These are phyloP conservation scores for Hibiscus mutabilis DNA, from an alignment of 345 rosid species.

Conservation along the genomic window DNA sequence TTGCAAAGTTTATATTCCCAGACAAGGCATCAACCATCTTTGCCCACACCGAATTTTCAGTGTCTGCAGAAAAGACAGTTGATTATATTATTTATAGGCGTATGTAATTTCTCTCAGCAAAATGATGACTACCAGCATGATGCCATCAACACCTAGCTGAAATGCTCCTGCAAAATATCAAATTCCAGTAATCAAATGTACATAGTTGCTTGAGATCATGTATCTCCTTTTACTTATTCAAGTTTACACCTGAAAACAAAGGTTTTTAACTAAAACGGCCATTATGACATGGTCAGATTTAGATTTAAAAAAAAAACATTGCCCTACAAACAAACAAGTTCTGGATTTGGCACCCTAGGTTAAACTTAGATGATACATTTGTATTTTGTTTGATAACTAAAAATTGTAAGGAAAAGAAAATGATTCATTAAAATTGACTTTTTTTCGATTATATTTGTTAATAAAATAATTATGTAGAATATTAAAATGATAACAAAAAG, in stretches of 20 bases:
- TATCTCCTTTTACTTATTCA: neutral
- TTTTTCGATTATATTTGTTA: too few relatives aligned
- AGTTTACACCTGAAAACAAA: neutral
- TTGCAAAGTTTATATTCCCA: too few relatives aligned
- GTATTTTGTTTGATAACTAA: too few relatives aligned
- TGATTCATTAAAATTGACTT: too few relatives aligned
- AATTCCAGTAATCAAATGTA: neutral
- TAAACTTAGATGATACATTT: neutral
- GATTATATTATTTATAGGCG: neutral
- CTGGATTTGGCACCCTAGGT: neutral
- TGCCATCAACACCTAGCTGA: neutral
- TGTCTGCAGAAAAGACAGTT: neutral
- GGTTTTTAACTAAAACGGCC: neutral
- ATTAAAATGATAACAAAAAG: too few relatives aligned
- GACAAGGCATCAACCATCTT: neutral
- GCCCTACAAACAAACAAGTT: neutral
- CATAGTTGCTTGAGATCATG: neutral
- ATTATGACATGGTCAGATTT: neutral
- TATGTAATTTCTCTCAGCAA: neutral
- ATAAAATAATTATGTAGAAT: too few relatives aligned
- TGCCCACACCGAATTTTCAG: neutral
- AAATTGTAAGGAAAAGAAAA: too few relatives aligned
- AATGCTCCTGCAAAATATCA: conserved; percentile 3
- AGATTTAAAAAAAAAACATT: neutral
- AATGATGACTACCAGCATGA: neutral